Percentiles rank a stretch among this genome's conserved stretches.
Evolutionary conservation across 495 filamentous ascomycete species (phyloP).

Genomic region (Aspergillus cristatus): DNA sequence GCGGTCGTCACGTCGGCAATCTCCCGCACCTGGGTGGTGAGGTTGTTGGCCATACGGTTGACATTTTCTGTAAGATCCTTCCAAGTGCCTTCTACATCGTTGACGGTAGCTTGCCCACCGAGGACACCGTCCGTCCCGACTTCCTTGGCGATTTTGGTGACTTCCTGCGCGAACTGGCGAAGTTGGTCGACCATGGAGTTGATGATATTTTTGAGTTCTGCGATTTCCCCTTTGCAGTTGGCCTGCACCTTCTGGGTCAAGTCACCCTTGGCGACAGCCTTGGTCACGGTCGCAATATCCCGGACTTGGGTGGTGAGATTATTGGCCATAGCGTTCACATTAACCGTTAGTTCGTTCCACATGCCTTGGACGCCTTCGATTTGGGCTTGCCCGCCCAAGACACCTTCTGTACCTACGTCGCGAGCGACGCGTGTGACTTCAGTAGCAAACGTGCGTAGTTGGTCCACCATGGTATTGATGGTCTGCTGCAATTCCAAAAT

Average conservation of each 20-base stretch:
- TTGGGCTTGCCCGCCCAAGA: slow-evolving; percentile 91
- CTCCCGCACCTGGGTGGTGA: slow-evolving; percentile 96
- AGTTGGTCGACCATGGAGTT: slow-evolving; percentile 99
- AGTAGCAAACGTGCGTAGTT: slow-evolving; percentile 91
- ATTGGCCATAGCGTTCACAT: slow-evolving; percentile 97
- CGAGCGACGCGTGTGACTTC: slow-evolving; percentile 94
- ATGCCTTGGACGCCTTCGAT: slow-evolving; percentile 78
- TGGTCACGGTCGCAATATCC: slow-evolving; percentile 98
- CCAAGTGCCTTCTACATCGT: slow-evolving; percentile 97
- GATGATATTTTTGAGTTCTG: slow-evolving; percentile 92
- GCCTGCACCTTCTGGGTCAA: slow-evolving; percentile 95
- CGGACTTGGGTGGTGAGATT: slow-evolving; percentile 96
- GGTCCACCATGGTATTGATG: slow-evolving; percentile 99
- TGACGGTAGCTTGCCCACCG: slow-evolving; percentile 92
- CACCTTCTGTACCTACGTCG: slow-evolving; percentile 96
- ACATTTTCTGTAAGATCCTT: slow-evolving; percentile 95
- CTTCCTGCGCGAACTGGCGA: slow-evolving; percentile 92
- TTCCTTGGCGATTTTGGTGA: slow-evolving; percentile 94
- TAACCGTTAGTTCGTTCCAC: slow-evolving; percentile 97
- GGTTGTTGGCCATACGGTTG: slow-evolving; percentile 97
- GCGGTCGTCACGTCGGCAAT: slow-evolving; percentile 97
- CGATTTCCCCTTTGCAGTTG: slow-evolving; percentile 92
- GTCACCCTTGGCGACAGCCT: slow-evolving; percentile 92
- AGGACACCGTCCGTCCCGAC: slow-evolving; percentile 95
- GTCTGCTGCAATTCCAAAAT: slow-evolving; percentile 95